Percentiles rank a stretch among this genome's conserved stretches.
phyloP scores from a whole-genome alignment of 225 moss, liverwort and hornwort genomes.

The Physcomitrium patens region DNA sequence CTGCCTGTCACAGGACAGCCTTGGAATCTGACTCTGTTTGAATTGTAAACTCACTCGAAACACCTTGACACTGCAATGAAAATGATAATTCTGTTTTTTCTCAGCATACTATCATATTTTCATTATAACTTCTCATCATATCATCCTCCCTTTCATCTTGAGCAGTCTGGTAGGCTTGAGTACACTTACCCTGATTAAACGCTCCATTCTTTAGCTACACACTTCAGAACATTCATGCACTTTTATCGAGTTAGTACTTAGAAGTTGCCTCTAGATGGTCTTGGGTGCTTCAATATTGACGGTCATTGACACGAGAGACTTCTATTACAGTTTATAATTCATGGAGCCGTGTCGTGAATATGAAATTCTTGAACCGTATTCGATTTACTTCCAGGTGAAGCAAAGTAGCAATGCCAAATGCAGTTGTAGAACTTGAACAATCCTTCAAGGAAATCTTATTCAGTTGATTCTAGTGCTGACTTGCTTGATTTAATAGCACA shows the following conservation, averaged over 20 bases:
- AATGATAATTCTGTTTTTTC: neutral
- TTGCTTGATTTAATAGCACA: neutral
- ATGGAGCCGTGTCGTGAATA: neutral
- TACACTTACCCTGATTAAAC: no score
- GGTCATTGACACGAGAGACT: neutral
- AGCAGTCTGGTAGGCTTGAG: no score
- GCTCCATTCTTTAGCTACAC: no score
- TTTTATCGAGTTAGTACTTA: no score
- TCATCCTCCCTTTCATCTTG: neutral
- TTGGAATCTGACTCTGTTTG: neutral
- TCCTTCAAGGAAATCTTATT: neutral
- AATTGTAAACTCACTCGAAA: neutral
- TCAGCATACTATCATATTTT: no score
- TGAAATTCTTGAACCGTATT: neutral
- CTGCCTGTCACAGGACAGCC: neutral
- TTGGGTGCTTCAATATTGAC: no score
- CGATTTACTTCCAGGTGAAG: constrained; percentile 18
- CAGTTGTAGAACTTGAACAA: neutral
- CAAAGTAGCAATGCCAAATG: neutral
- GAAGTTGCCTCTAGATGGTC: no score
- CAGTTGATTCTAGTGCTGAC: neutral
- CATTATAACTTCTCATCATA: neutral
- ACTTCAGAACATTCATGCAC: no score
- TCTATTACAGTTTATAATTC: neutral
- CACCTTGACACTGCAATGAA: neutral